Evolutionary conservation across 2,329 filamentous ascomycete species (phyloP), one percentile per base, ranked within the genome.

Genomic region (Fusarium vanettenii): DNA sequence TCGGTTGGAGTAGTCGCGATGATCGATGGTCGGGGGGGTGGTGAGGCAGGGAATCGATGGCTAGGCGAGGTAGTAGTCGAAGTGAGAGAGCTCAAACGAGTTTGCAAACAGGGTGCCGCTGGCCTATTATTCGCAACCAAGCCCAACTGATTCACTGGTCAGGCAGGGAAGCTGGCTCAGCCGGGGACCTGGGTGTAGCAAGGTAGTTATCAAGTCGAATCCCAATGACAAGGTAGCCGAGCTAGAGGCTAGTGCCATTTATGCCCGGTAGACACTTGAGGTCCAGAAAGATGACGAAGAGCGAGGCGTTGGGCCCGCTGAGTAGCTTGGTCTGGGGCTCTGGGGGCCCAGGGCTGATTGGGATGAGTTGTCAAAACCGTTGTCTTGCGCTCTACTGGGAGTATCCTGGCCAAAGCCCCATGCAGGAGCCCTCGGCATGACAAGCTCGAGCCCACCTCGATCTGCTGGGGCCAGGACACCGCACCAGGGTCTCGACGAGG

Each of bases 391-490:
- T 80, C 78, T 83, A 81, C 84, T 80, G 79, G 84, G 84, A 82
- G 77, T 78, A 85, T 83, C 85, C 84, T 79, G 78, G 84, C 73
- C 78, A 70, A 76, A 69, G 69, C 76, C 72, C 81, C 79, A 80
- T 82, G 82, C 80, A 81, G 78, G 78, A 80, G 80, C 78, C 77
- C 79, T 82, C 79, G 77, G 80, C 79, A 80, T 82, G 80, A 83
- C 80, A 84, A 82, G 82, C 83, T 82, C 81, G 80, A 81, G 81
- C 84, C 83, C 81, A 83, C 83, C 77, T 56, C 78, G 79, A 81
- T 80, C 81, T 81, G 77, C 80, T 81, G 76, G 79, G 79, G 79
- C 67, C 70, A 79, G 76, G 79, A 78, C 80, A 84, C 83, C 81
- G 80, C 82, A 83, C 82, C 82, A 84, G 81, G 83, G 83, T 82